A percentile compares a stretch with the other conserved stretches of the same genome.
Conservation (phyloP, 768 basidiomycete species). For the Phaeotremella skinneri region DNA sequence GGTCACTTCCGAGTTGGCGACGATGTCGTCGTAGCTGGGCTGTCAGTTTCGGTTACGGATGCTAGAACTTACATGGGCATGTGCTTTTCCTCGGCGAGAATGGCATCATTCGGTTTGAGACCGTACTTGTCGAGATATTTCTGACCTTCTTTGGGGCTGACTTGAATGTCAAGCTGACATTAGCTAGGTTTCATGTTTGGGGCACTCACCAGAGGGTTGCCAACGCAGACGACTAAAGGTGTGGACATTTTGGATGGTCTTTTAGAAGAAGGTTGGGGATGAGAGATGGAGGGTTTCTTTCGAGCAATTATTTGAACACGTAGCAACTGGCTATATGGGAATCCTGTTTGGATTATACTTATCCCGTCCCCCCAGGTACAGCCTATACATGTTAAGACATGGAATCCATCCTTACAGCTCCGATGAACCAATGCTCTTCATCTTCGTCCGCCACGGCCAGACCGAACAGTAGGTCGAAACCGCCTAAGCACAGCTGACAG, state of each 20-base stretch:
- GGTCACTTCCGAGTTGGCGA: constrained; percentile 68
- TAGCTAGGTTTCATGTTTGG: not conserved
- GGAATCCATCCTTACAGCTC: too few species aligned
- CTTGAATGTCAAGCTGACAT: constrained; percentile 72
- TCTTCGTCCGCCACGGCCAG: constrained; percentile 43
- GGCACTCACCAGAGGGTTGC: constrained; percentile 77
- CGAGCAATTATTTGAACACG: too few species aligned
- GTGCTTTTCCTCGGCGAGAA: constrained; percentile 88
- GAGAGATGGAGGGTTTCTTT: not conserved
- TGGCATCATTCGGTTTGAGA: constrained; percentile 91
- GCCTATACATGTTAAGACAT: not conserved
- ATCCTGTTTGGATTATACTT: not conserved
- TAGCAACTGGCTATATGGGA: too few species aligned
- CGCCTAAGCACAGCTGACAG: not conserved
- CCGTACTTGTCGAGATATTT: constrained; percentile 80
- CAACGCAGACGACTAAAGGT: constrained; percentile 76
- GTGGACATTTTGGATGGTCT: constrained; percentile 8
- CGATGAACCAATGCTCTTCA: constrained; percentile 37
- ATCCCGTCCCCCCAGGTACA: too few species aligned
- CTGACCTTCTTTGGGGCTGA: constrained; percentile 67
- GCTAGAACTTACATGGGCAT: constrained; percentile 66
- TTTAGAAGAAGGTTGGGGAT: constrained; percentile 1
- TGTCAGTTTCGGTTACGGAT: constrained; percentile 2
- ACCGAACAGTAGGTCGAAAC: constrained; percentile 33
- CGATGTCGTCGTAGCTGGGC: constrained; percentile 81